phyloP scores from a whole-genome alignment of 2,329 filamentous ascomycete species.

The Verticillium nubilum region DNA sequence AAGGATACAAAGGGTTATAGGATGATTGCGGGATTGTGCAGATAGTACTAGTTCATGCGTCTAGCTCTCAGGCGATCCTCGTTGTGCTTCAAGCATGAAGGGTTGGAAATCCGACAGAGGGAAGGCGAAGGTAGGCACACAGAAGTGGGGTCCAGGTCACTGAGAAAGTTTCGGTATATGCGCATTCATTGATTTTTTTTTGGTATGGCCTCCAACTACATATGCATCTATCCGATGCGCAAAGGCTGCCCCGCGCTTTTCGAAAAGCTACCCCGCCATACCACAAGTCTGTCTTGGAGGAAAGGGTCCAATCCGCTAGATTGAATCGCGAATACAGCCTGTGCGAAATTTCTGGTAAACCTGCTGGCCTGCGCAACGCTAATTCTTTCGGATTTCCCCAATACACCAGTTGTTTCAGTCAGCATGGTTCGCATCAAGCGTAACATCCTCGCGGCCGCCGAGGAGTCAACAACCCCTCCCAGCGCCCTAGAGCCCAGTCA shows the following conservation, averaged over 20 bases:
- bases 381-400: too few relatives aligned
- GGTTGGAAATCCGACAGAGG: background rate
- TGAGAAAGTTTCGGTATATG: background rate
- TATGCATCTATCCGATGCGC: background rate
- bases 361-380: background rate
- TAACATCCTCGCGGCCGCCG: constrained; percentile 69
- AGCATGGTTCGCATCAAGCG: constrained; percentile 53
- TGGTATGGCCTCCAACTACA: background rate
- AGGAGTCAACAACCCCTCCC: constrained; percentile 60
- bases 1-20: background rate
- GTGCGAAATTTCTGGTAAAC: background rate
- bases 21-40: background rate
- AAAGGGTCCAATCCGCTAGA: background rate
- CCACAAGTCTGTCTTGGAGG: background rate
- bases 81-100: background rate
- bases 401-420: background rate
- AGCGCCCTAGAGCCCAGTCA: constrained; percentile 54
- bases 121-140: background rate
- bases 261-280: background rate
- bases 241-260: background rate
- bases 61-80: background rate
- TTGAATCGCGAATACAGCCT: background rate
- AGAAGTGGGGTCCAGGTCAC: background rate
- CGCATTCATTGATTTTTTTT: background rate
- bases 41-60: background rate